Conservation (phyloP, 306 rosid genomes). For the Canavalia gladiata region DNA sequence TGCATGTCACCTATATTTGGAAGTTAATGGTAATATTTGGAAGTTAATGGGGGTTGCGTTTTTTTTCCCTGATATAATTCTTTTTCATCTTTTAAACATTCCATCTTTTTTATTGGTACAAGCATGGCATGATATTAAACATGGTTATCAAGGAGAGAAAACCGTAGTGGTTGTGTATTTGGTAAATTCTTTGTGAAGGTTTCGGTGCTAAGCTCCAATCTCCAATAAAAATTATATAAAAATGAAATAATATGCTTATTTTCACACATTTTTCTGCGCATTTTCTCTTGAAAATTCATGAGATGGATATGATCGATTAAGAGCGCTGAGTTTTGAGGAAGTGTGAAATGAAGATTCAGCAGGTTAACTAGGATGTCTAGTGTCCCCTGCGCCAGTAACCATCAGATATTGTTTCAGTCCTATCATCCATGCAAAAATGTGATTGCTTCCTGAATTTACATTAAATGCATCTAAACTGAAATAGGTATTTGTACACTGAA, state of each 20-base stretch:
- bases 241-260: not conserved
- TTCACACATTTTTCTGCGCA: not conserved
- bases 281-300: not conserved
- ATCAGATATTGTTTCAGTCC: conserved; percentile 4
- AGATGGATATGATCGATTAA: not conserved
- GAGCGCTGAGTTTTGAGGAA: not conserved
- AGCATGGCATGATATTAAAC: not conserved
- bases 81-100: not conserved
- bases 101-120: not conserved
- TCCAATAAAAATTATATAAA: not conserved
- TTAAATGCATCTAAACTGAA: conserved; percentile 45
- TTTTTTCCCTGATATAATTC: not conserved
- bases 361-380: not conserved
- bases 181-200: not conserved
- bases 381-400: conserved; percentile 24
- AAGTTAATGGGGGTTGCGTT: not conserved
- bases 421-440: conserved; percentile 39
- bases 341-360: not conserved
- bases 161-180: not conserved
- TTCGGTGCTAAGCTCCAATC: not conserved
- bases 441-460: conserved; percentile 52
- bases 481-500: conserved; percentile 62
- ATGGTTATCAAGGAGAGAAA: not conserved
- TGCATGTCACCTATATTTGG: conserved; percentile 17
- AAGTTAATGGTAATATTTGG: conserved; percentile 9